These are phyloP conservation scores for Boechera retrofracta DNA, from an alignment of 345 rosid species.

Conservation along the genomic window DNA sequence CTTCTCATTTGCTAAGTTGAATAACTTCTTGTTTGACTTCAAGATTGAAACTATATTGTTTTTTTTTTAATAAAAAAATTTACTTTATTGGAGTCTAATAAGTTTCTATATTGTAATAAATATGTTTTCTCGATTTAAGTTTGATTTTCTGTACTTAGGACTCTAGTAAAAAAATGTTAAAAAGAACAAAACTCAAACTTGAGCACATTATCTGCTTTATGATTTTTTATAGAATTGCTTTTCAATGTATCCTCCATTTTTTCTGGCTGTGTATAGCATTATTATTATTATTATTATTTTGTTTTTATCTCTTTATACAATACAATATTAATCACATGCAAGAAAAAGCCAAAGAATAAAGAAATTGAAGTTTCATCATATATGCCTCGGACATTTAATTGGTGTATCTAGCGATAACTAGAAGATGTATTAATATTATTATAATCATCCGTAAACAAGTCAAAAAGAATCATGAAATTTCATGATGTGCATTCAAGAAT, in stretches of 20 bases:
- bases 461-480: constrained; percentile 30
- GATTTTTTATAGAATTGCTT: neutral
- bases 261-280: constrained; percentile 7
- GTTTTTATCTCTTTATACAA: constrained; percentile 28
- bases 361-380: constrained; percentile 33
- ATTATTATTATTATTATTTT: constrained; percentile 27
- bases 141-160: neutral
- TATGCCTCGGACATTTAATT: constrained; percentile 32
- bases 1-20: constrained; percentile 17
- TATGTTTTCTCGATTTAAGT: neutral
- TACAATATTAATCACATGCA: constrained; percentile 38
- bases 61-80: neutral
- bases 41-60: neutral
- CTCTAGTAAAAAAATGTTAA: neutral
- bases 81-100: neutral
- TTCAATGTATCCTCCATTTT: neutral
- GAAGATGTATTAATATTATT: neutral
- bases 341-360: constrained; percentile 26
- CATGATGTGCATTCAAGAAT: constrained; percentile 35
- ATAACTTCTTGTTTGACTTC: constrained; percentile 32
- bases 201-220: neutral
- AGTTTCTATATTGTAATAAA: neutral
- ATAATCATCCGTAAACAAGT: constrained; percentile 30
- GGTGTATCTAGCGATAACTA: constrained; percentile 29
- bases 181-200: neutral